Percentiles rank a stretch among this genome's conserved stretches.
Conservation (phyloP, 2,329 filamentous ascomycete species). For the Lecanosticta acicola region DNA sequence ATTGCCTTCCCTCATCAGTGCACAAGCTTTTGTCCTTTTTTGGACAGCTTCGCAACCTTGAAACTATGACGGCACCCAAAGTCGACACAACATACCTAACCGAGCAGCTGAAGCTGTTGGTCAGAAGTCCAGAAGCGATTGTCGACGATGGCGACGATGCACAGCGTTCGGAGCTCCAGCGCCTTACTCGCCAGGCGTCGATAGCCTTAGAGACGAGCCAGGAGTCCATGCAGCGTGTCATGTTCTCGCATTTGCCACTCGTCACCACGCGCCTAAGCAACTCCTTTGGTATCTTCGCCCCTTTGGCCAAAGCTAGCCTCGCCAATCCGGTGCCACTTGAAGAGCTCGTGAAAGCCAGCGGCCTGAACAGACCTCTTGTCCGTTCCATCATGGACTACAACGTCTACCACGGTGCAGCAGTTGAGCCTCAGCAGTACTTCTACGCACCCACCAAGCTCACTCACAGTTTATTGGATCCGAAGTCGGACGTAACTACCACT, state of each 20-base stretch:
- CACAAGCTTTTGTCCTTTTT: too few species aligned
- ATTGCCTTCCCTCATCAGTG: too few species aligned
- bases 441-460: background rate
- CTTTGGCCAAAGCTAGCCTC: background rate
- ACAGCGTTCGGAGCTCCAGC: background rate
- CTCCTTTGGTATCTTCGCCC: background rate
- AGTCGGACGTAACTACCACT: background rate
- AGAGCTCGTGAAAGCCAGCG: background rate
- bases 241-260: background rate
- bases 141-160: background rate
- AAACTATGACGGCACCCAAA: background rate
- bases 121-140: background rate
- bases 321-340: background rate
- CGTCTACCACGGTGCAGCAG: background rate
- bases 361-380: background rate
- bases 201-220: background rate
- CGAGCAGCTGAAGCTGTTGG: background rate
- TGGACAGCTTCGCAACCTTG: too few species aligned
- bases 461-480: background rate
- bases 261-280: conserved; percentile 1
- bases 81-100: background rate
- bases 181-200: background rate
- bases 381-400: background rate
- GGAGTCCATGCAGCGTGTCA: conserved; percentile 1
- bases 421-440: background rate